Conservation (phyloP, 108 stramenopile species). For the Pseudonitzschia multistriata region DNA sequence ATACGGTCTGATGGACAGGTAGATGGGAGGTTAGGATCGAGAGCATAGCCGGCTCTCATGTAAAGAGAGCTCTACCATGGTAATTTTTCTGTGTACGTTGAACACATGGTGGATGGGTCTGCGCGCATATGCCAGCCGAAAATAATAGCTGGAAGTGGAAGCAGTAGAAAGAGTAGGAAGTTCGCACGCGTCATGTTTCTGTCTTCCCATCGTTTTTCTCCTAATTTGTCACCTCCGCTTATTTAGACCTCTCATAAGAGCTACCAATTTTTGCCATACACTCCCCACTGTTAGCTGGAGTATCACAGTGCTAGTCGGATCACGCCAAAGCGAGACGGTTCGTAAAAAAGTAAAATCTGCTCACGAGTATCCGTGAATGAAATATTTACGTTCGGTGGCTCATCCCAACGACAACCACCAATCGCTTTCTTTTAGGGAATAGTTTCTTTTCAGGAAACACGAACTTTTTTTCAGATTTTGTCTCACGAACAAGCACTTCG, state of each 20-base stretch:
- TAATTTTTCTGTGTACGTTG: constrained; percentile 6
- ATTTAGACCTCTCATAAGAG: background rate
- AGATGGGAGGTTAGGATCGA: background rate
- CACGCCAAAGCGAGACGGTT: background rate
- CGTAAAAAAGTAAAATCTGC: background rate
- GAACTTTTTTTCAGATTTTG: background rate
- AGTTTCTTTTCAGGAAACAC: too few relatives aligned
- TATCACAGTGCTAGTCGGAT: background rate
- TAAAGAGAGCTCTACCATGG: background rate
- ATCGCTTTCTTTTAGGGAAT: background rate
- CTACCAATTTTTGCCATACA: background rate
- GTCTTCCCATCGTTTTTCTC: background rate
- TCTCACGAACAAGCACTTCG: too few relatives aligned
- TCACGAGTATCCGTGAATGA: background rate
- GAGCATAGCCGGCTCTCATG: background rate
- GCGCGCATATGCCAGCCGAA: background rate
- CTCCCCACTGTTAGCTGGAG: background rate
- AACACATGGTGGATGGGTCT: background rate
- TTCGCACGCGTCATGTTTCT: background rate
- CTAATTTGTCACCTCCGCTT: background rate
- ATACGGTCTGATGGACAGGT: background rate
- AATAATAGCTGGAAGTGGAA: background rate
- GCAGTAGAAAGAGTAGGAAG: too few relatives aligned
- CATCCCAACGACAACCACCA: background rate
- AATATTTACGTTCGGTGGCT: background rate